Conservation (phyloP, 2,329 filamentous ascomycete genomes). For the Alternaria metachromatica region DNA sequence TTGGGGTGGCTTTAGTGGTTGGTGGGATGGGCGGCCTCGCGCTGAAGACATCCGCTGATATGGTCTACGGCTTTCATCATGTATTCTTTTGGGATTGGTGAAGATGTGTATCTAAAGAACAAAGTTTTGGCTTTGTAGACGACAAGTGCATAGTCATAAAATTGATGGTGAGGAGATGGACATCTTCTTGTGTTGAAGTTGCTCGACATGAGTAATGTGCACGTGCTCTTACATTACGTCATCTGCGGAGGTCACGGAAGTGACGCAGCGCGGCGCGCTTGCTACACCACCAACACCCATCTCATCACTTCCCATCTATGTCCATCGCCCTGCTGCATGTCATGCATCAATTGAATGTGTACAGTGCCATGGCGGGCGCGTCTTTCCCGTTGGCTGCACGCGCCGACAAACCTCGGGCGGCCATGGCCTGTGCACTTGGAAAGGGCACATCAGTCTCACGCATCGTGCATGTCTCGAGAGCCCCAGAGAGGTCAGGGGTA, state of each 20-base stretch:
- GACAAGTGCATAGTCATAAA: background rate
- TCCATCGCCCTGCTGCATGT: background rate
- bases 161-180: no score
- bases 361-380: background rate
- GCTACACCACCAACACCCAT: background rate
- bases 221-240: background rate
- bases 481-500: background rate
- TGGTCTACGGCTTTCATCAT: background rate
- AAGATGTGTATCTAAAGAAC: background rate
- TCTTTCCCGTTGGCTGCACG: background rate
- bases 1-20: background rate
- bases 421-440: background rate
- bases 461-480: background rate
- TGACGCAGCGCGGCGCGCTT: background rate
- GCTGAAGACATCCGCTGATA: background rate
- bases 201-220: background rate
- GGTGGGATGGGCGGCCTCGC: background rate
- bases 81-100: no score
- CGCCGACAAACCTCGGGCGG: rapidly evolving
- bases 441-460: background rate
- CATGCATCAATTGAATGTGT: background rate
- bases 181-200: background rate
- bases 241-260: background rate
- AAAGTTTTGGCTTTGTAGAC: no score
- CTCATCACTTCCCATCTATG: background rate